Evolutionary conservation across 108 stramenopile species (phyloP).

Genomic region (Skeletonema grethae): DNA sequence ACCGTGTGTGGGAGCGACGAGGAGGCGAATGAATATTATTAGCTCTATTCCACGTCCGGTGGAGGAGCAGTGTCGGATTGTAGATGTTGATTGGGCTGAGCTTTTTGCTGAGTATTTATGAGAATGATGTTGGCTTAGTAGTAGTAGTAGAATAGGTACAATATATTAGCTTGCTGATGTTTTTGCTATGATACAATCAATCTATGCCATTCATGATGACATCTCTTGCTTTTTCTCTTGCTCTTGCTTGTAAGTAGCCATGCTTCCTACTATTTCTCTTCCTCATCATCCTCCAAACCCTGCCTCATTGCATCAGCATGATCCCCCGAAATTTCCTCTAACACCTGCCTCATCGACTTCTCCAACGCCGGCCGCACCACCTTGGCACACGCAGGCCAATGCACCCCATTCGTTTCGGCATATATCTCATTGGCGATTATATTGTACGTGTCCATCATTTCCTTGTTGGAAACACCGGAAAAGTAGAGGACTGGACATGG

Average conservation of each 20-base stretch:
- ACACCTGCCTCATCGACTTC: slow-evolving; percentile 61
- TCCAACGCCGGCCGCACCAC: slow-evolving; percentile 66
- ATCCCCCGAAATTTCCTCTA: slow-evolving; percentile 73
- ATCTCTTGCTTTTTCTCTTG: background rate
- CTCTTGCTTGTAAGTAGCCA: background rate
- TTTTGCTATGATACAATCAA: background rate
- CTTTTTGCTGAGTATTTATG: slow-evolving; percentile 30
- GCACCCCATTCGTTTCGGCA: slow-evolving; percentile 52
- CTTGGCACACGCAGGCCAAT: slow-evolving; percentile 74
- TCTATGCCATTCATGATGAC: background rate
- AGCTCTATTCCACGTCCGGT: slow-evolving; percentile 45
- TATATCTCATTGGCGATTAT: slow-evolving; percentile 70
- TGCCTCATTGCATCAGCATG: slow-evolving; percentile 66
- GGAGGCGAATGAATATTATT: slow-evolving; percentile 52
- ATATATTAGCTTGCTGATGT: background rate
- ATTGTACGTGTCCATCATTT: slow-evolving; percentile 78
- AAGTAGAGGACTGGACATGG: slow-evolving; percentile 63
- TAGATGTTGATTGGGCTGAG: slow-evolving; percentile 51
- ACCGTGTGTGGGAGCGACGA: slow-evolving; percentile 41
- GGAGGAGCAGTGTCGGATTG: slow-evolving; percentile 44
- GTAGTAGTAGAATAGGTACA: background rate
- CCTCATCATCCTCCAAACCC: slow-evolving; percentile 4
- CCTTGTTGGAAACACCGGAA: slow-evolving; percentile 62
- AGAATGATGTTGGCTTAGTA: background rate
- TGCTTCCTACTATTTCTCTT: background rate